Evolutionary conservation across 140 eudicot species (phyloP).

Genomic region (Ambrosia hybrid): DNA sequence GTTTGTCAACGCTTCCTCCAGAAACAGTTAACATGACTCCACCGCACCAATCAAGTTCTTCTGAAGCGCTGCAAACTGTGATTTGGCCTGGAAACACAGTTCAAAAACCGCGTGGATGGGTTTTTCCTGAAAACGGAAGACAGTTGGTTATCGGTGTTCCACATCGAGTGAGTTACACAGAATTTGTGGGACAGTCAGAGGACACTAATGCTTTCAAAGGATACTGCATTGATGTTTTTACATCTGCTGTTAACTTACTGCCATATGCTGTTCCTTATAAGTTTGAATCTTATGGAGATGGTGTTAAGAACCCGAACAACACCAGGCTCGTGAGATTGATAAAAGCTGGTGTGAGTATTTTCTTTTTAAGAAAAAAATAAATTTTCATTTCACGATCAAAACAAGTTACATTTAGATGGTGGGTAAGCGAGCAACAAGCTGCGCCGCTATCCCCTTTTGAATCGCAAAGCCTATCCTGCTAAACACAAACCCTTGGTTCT

Average conservation of each 20-base stretch:
- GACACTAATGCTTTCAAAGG: slow-evolving; percentile 49
- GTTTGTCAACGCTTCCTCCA: slow-evolving; percentile 61
- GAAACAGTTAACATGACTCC: slow-evolving; percentile 50
- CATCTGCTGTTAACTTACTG: slow-evolving; percentile 61
- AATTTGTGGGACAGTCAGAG: slow-evolving; percentile 47
- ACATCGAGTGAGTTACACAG: slow-evolving; percentile 60
- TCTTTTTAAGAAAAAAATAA: too few relatives aligned
- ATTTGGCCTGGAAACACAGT: slow-evolving; percentile 82
- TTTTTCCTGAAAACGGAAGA: slow-evolving; percentile 71
- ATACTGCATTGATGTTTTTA: slow-evolving; percentile 81
- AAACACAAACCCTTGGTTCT: too few relatives aligned
- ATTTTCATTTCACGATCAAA: too few relatives aligned
- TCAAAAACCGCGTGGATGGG: slow-evolving; percentile 85
- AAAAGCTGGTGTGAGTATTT: slow-evolving; percentile 52
- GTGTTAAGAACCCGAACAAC: slow-evolving; percentile 57
- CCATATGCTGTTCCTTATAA: slow-evolving; percentile 82
- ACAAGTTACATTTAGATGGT: too few relatives aligned
- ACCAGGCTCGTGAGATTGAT: slow-evolving; percentile 60
- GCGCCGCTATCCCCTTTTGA: too few relatives aligned
- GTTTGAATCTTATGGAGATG: slow-evolving; percentile 60
- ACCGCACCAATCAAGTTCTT: slow-evolving; percentile 39
- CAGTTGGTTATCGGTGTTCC: slow-evolving; percentile 65
- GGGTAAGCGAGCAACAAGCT: too few relatives aligned
- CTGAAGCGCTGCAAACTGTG: slow-evolving; percentile 37
- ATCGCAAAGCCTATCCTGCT: neutral